These are phyloP conservation scores for Westerdykella ornata DNA, from an alignment of 2,329 filamentous ascomycete genomes.

Conservation along the genomic window DNA sequence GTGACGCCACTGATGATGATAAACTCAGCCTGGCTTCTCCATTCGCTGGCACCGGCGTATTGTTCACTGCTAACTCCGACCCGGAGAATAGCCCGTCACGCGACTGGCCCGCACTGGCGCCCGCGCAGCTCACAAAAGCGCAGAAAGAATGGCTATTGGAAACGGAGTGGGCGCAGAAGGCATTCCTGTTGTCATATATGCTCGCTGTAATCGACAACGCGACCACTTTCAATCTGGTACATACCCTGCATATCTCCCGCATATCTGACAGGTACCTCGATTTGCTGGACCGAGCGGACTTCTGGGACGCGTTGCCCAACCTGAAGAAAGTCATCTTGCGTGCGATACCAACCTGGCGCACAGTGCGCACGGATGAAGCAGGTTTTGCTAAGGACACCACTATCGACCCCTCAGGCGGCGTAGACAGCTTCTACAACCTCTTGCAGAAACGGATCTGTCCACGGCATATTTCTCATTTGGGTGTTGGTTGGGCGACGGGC, in stretches of 20 bases:
- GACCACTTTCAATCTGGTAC: conserved; percentile 48
- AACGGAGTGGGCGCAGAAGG: conserved; percentile 61
- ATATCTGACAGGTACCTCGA: conserved; percentile 57
- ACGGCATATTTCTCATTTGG: conserved; percentile 50
- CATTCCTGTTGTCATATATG: conserved; percentile 61
- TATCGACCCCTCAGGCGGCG: conserved; percentile 48
- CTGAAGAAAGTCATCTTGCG: conserved; percentile 52
- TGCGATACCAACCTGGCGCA: conserved; percentile 61
- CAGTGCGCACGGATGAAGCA: conserved; percentile 48
- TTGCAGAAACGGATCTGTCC: conserved; percentile 47
- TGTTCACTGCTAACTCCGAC: conserved; percentile 23
- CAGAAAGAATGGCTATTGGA: conserved; percentile 64
- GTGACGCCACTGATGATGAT: not conserved
- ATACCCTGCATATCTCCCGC: conserved; percentile 56
- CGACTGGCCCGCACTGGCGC: conserved; percentile 27
- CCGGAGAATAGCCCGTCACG: too few relatives aligned
- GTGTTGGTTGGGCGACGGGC: conserved; percentile 61
- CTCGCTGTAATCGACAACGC: conserved; percentile 58
- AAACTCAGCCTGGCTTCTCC: not conserved
- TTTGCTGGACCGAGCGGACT: conserved; percentile 50
- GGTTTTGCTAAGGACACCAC: conserved; percentile 46
- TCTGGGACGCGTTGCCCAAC: conserved; percentile 55
- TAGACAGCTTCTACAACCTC: conserved; percentile 48
- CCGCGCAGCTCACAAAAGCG: conserved; percentile 51
- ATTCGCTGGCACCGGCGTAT: conserved; percentile 20